phyloP scores from a whole-genome alignment of 164 flowering plant species.

The Houttuynia cordata region DNA sequence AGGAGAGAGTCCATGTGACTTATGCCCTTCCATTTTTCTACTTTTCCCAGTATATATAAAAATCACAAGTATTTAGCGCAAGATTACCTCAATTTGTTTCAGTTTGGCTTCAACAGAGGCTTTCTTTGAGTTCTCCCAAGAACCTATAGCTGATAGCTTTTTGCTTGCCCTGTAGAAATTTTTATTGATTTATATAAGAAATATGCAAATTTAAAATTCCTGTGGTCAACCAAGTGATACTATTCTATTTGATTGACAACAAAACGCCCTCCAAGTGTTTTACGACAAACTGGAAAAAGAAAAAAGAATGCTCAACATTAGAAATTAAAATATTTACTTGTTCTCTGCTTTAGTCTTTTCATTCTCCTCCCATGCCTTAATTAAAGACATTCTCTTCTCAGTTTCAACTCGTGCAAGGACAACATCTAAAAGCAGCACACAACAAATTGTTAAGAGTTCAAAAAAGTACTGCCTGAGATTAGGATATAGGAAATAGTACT shows the following conservation, averaged over 20 bases:
- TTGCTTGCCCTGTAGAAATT: slow-evolving; percentile 50
- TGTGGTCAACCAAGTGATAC: neutral
- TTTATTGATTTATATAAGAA: neutral
- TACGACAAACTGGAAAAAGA: too few species aligned
- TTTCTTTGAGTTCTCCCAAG: slow-evolving; percentile 77
- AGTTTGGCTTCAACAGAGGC: slow-evolving; percentile 59
- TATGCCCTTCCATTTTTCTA: too few species aligned
- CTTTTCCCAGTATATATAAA: too few species aligned
- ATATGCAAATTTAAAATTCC: too few species aligned
- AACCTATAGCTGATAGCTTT: slow-evolving; percentile 32
- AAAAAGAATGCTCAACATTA: neutral
- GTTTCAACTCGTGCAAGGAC: slow-evolving; percentile 58
- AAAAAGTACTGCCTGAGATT: neutral
- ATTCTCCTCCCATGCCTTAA: slow-evolving; percentile 92
- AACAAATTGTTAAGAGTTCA: neutral
- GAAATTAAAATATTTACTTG: slow-evolving; percentile 35
- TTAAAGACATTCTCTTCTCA: slow-evolving; percentile 60
- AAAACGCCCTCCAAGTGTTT: too few species aligned
- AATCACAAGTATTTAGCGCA: neutral
- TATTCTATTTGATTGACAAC: too few species aligned
- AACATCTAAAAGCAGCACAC: slow-evolving; percentile 33
- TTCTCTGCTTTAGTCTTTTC: slow-evolving; percentile 76
- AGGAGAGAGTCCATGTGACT: too few species aligned
- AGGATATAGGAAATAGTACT: neutral
- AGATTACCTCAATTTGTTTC: slow-evolving; percentile 51